Evolutionary conservation across 495 filamentous ascomycete species (phyloP).

Genomic region (Aspergillus egyptiacus): DNA sequence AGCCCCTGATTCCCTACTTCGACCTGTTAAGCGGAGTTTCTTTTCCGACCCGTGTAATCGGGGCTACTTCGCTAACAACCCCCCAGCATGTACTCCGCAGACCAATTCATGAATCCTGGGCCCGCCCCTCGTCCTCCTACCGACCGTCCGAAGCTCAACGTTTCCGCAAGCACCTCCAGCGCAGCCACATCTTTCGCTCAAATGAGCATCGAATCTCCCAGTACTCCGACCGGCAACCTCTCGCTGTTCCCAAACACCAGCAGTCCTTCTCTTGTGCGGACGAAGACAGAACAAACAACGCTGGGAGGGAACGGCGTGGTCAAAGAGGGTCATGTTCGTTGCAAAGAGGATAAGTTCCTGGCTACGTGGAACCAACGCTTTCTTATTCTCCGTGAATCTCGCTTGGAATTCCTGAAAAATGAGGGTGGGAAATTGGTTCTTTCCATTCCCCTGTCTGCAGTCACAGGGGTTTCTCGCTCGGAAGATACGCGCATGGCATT

Average conservation of each 20-base stretch:
- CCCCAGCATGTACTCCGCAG: slow-evolving; percentile 55
- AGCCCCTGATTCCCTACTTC: neutral
- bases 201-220: slow-evolving; percentile 64
- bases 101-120: slow-evolving; percentile 93
- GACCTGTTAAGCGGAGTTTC: neutral
- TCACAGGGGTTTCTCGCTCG: slow-evolving; percentile 76
- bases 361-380: slow-evolving; percentile 88
- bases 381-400: slow-evolving; percentile 79
- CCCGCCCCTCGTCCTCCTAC: slow-evolving; percentile 87
- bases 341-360: slow-evolving; percentile 82
- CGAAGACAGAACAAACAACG: slow-evolving; percentile 53
- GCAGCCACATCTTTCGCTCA: slow-evolving; percentile 75
- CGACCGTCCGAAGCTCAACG: slow-evolving; percentile 71
- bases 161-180: slow-evolving; percentile 57
- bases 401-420: slow-evolving; percentile 86
- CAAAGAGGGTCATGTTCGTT: slow-evolving; percentile 81
- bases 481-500: slow-evolving; percentile 85
- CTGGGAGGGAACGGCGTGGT: slow-evolving; percentile 65
- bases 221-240: slow-evolving; percentile 44
- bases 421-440: slow-evolving; percentile 77
- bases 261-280: slow-evolving; percentile 56
- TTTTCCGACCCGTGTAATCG: neutral
- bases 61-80: slow-evolving; percentile 4
- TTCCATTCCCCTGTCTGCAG: slow-evolving; percentile 74
- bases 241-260: slow-evolving; percentile 58